Evolutionary conservation across 345 rosid species (phyloP).

Genomic region (Eucalyptus cloeziana): DNA sequence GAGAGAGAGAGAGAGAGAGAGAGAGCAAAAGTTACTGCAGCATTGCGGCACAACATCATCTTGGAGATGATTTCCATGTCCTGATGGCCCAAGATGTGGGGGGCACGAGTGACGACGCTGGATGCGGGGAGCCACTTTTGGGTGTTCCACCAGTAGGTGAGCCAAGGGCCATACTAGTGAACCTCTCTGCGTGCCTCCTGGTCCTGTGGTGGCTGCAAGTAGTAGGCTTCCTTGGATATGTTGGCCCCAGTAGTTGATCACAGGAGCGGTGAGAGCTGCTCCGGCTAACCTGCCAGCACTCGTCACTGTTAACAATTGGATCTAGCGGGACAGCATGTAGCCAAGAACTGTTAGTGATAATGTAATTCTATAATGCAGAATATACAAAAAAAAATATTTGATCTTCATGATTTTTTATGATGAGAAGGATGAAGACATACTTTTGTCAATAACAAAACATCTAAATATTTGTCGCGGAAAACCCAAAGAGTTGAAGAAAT

Average conservation of each 20-base stretch:
- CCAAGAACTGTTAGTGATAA: not conserved
- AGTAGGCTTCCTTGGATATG: not conserved
- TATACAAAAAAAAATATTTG: no score
- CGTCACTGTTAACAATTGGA: not conserved
- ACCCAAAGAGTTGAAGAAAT: no score
- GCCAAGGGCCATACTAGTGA: slow-evolving; percentile 33
- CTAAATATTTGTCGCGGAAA: rapidly evolving
- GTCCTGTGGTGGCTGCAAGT: slow-evolving; percentile 8
- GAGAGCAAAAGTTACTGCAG: not conserved
- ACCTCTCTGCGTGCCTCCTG: slow-evolving; percentile 36
- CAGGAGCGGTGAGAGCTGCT: not conserved
- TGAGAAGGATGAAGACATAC: no score
- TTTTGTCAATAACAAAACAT: rapidly evolving
- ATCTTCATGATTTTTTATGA: no score
- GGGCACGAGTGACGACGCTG: slow-evolving; percentile 5
- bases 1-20: not conserved
- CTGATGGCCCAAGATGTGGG: slow-evolving; percentile 12
- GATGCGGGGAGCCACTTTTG: slow-evolving; percentile 28
- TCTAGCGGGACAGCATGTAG: not conserved
- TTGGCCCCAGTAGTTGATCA: not conserved
- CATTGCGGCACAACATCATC: not conserved
- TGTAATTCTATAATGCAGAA: no score
- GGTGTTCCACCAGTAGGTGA: slow-evolving; percentile 51
- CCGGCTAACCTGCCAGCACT: not conserved
- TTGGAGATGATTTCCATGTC: slow-evolving; percentile 17